phyloP scores from a whole-genome alignment of 2,329 filamentous ascomycete genomes.

The Hymenoscyphus linearis region DNA sequence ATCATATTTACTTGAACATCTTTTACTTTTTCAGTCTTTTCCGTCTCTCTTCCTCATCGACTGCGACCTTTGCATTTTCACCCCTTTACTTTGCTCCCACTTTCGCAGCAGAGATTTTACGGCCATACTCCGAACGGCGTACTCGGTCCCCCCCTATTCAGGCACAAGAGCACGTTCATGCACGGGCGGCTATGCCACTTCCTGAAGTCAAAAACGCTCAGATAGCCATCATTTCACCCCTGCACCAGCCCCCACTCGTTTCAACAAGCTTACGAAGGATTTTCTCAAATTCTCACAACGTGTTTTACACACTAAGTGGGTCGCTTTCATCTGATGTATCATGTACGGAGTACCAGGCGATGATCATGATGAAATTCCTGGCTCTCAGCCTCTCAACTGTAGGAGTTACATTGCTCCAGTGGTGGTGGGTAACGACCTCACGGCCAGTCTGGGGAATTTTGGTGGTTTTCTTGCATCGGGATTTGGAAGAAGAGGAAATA shows the following conservation, averaged over 20 bases:
- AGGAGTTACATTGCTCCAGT: not conserved
- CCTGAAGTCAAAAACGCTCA: not conserved
- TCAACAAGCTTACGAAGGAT: not conserved
- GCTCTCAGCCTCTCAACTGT: not conserved
- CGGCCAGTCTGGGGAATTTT: not conserved
- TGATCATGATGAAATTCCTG: not conserved
- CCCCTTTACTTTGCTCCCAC: not conserved
- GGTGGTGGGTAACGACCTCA: not conserved
- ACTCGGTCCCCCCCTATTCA: not conserved
- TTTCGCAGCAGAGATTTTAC: not conserved
- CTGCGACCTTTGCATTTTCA: not conserved
- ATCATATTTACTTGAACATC: not conserved
- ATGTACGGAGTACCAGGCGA: too few species aligned
- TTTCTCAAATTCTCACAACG: not conserved
- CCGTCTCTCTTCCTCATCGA: too few species aligned
- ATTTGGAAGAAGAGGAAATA: not conserved
- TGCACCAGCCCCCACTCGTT: not conserved
- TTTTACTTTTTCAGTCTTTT: not conserved
- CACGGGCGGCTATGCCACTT: not conserved
- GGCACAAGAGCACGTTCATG: not conserved
- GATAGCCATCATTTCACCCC: not conserved
- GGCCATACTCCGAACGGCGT: not conserved
- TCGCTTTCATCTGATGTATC: not conserved
- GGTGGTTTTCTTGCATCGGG: not conserved
- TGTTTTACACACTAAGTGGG: not conserved